Base-by-base conservation (phyloP, 192 early-diverging fungal genomes). In the Geranomyces variabilis region DNA sequence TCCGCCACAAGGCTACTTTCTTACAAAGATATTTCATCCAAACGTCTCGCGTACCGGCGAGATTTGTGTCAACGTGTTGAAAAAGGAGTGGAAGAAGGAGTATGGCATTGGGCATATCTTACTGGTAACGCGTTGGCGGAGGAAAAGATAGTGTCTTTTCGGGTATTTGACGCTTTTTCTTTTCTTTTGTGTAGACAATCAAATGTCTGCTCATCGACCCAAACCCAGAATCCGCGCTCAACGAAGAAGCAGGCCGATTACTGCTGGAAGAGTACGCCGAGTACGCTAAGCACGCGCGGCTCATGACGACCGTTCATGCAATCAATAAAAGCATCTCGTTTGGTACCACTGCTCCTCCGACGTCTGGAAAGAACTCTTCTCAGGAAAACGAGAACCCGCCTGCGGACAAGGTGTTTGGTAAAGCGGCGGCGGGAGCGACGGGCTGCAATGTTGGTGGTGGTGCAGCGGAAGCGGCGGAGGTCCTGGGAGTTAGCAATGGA, bases 21-120 rank as follows among this genome's bases (percentile, higher is more conserved):
- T 90, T 13, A 98, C 96, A 45, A 96, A 95, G 75, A 96, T 98
- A 15, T 98, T 97, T 75, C 96, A 98, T 76, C 96, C 96, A 7
- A 98, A 98, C 73, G 94, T 98, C 0, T 90, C 93, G 0, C 77
- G 86, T 47, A 73, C 78, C 26, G 96, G 96, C 24, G 94, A 97
- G 70, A 93, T 98, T 70, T 98, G 96, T 77, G 95, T 98, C 49
- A 95, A 89, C 74, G 94, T 94, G 13, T 83, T 98, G 29, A 98
- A 98, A 69, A 95, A 92, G 75, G 96, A 98, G 77, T 98, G 96
- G 96, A 94, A 94, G 59, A 85, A 86, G 43, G 90, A 93, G 51
- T 83, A 93, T 10, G 92, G 93, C 0, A 87, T 98, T 17, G 81
- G 77, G 28, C 90, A 96, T 77, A 86, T 98, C 43, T 80, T 98